Percentiles rank a stretch among this genome's conserved stretches.
Evolutionary conservation across 371 early-diverging fungal genomes (phyloP).

Genomic region (Sporodiniella umbellata): DNA sequence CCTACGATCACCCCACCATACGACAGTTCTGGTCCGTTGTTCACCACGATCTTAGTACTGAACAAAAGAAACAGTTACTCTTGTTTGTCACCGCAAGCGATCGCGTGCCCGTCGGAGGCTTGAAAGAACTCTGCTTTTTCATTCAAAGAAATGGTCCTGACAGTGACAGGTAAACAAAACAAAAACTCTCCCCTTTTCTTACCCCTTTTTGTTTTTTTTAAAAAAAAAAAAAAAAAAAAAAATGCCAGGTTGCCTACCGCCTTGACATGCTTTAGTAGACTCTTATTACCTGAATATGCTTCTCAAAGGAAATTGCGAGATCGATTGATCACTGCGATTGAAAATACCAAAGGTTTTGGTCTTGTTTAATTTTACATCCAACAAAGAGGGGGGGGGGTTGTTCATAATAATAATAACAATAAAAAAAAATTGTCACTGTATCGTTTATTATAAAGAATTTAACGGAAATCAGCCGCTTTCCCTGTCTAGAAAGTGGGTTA

Average conservation of each 20-base stretch:
- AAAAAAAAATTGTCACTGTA: neutral
- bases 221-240: conserved; percentile 9
- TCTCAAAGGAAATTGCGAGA: conserved; percentile 79
- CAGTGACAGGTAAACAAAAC: conserved; percentile 65
- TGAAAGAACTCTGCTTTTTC: conserved; percentile 76
- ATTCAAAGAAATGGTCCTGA: conserved; percentile 94
- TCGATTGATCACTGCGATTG: conserved; percentile 90
- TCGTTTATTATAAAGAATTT: conserved; percentile 3
- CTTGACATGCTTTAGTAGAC: conserved; percentile 92
- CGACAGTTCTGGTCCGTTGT: conserved; percentile 91
- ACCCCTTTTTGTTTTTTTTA: too few species aligned
- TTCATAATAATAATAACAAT: too few species aligned
- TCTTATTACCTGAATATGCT: conserved; percentile 93
- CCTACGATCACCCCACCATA: conserved; percentile 50
- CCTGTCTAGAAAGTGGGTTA: conserved; percentile 53
- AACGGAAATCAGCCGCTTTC: conserved; percentile 54
- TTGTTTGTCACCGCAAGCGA: conserved; percentile 97
- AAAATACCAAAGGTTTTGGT: conserved; percentile 97
- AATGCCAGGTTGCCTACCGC: conserved; percentile 73
- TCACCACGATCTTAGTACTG: conserved; percentile 59
- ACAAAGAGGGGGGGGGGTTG: too few species aligned
- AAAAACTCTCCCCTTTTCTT: too few species aligned
- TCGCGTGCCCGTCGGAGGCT: conserved; percentile 88
- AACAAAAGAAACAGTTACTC: conserved; percentile 77
- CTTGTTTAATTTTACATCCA: conserved; percentile 53